Evolutionary conservation across 345 rosid genomes (phyloP).

Genomic region (Clarkia xantiana): DNA sequence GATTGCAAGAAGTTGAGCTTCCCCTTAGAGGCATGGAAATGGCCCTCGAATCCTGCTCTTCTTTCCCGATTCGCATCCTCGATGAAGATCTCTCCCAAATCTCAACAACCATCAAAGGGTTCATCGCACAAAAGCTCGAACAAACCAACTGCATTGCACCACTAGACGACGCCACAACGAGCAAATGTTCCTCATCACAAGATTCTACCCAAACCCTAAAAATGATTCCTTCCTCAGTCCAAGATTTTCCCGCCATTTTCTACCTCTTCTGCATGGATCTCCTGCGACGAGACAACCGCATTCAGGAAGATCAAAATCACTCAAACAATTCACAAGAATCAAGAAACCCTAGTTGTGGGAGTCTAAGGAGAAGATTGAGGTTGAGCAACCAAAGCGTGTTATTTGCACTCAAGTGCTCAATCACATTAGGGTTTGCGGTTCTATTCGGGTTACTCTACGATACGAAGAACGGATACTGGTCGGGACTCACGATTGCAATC

Average conservation of each 20-base stretch:
- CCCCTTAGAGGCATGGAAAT: constrained; percentile 45
- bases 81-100: constrained; percentile 20
- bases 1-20: constrained; percentile 29
- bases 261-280: constrained; percentile 38
- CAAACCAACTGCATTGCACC: constrained; percentile 15
- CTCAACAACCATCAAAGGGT: constrained; percentile 14
- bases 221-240: constrained; percentile 13
- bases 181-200: constrained; percentile 7
- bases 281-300: constrained; percentile 25
- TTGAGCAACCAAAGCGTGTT: constrained; percentile 23
- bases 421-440: constrained; percentile 50
- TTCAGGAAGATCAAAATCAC: background rate
- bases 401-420: constrained; percentile 47
- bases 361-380: background rate
- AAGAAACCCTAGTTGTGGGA: too few species aligned
- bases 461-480: constrained; percentile 52
- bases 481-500: constrained; percentile 60
- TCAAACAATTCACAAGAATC: too few species aligned
- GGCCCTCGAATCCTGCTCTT: constrained; percentile 29
- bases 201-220: constrained; percentile 12
- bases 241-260: constrained; percentile 35
- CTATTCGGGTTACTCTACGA: constrained; percentile 42
- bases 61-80: constrained; percentile 29
- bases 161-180: constrained; percentile 16
- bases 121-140: constrained; percentile 20